phyloP scores from a whole-genome alignment of 345 rosid species.

The Hibiscus tridactylites region DNA sequence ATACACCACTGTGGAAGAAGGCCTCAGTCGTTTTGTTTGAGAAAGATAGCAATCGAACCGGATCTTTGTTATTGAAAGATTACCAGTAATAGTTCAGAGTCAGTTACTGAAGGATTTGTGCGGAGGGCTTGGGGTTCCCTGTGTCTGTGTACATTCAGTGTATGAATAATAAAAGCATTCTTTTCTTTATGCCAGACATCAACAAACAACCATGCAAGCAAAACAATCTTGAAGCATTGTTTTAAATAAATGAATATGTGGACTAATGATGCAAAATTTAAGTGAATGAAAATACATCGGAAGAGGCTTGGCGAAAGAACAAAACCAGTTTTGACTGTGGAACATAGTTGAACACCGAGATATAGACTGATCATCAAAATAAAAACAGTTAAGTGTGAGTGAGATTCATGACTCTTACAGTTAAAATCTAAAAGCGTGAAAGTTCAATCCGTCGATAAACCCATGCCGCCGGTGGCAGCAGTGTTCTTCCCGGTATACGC shows the following conservation, averaged over 20 bases:
- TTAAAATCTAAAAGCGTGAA: conserved; percentile 1
- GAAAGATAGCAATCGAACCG: background rate
- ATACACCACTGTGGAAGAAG: conserved; percentile 61
- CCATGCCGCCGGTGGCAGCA: conserved; percentile 21
- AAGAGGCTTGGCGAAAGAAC: too few relatives aligned
- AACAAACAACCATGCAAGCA: background rate
- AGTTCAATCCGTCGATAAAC: conserved; percentile 21
- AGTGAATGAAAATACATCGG: background rate
- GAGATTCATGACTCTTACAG: background rate
- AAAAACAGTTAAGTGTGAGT: background rate
- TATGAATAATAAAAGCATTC: background rate
- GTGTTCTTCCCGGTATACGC: conserved; percentile 28
- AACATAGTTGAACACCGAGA: background rate
- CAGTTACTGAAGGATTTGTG: background rate
- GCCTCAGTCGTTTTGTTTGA: conserved; percentile 45
- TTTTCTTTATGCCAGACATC: background rate
- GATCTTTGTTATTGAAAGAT: background rate
- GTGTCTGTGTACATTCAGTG: background rate
- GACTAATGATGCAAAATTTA: background rate
- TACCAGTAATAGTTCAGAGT: background rate
- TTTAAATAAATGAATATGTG: background rate
- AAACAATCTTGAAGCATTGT: background rate
- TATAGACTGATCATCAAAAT: background rate
- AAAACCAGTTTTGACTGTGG: background rate
- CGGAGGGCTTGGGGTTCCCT: background rate